Evolutionary conservation across 129 eudicot species (phyloP), one percentile per base, ranked within the genome.

Genomic region (Chrysanthemum makinoi): DNA sequence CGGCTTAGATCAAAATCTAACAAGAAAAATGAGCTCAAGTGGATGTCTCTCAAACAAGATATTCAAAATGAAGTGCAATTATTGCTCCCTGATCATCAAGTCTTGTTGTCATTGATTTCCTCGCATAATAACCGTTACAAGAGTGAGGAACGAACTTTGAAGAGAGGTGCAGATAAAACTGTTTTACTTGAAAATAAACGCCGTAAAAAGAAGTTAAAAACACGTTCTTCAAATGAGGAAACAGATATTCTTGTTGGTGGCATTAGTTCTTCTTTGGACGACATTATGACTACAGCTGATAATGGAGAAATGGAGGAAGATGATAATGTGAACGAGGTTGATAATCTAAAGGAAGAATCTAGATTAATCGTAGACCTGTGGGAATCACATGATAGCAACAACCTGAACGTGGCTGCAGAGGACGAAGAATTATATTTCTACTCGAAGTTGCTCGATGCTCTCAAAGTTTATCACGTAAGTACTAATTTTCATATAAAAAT

Each of bases 41-140:
- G 86, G 93, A 68, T 6, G 7, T 79, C 89, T 48, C 83, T 93
- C 24, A 84, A 79, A 80, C 80, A 70, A 68, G 93, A 95, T 20
- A 86, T 95, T 64, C 86, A 86, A 73, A 76, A 88, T 66, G 86
- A 80, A 83, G 89, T 86, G 79, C 90, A 87, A 6, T 66, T 86
- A 49, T 70, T 79, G 64, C 96, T 90, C 52, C 99, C 97, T 66
- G 97, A 90, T 86, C 88, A 89, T 63, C 97, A 90, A 80, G 97
- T 90, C 13, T 76, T 95, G 44, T 78, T 90, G 65, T 82, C 93
- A 54, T 80, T 90, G 11, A 81, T 95, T 52, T 88, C 92, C 63
- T 81, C 94, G 39, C 10, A 89, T 53, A 79, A 77, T 82, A 80
- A 60, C 81, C 77, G 68, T 39, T 83, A 70, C 88, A 86, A 81